These are phyloP conservation scores for Neckera pumila DNA, from an alignment of 225 moss, liverwort and hornwort species.

Conservation along the genomic window DNA sequence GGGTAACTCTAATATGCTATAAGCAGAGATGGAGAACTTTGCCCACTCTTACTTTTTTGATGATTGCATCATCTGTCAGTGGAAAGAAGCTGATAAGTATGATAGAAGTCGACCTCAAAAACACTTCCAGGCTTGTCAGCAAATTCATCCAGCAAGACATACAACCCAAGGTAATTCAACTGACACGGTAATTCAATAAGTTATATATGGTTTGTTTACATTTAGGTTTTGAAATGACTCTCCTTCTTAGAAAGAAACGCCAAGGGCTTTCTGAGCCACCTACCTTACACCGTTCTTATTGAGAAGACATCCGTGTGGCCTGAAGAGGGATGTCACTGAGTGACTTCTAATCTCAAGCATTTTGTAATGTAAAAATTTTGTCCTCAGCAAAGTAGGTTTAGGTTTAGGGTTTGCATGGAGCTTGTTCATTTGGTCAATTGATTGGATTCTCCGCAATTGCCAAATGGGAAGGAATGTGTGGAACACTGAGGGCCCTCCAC, in stretches of 20 bases:
- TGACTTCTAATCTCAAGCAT: no score
- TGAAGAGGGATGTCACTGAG: no score
- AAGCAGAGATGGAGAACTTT: background rate
- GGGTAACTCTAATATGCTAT: background rate
- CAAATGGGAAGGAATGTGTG: background rate
- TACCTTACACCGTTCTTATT: no score
- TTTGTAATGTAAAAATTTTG: no score
- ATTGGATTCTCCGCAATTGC: background rate
- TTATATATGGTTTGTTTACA: no score
- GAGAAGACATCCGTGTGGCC: background rate
- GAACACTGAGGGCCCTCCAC: no score
- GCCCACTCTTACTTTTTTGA: conserved; percentile 18
- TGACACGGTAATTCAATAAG: no score
- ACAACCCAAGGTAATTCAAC: background rate
- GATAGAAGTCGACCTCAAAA: conserved; percentile 45
- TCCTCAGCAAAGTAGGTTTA: no score
- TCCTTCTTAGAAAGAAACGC: no score
- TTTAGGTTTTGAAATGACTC: no score
- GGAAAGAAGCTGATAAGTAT: conserved; percentile 47
- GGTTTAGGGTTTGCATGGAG: background rate
- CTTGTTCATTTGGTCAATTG: background rate
- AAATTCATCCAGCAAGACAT: conserved; percentile 31
- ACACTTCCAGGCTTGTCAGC: conserved; percentile 41
- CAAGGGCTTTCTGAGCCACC: no score
- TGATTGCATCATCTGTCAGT: conserved; percentile 28